Evolutionary conservation across 331 rosid genomes (phyloP).

Genomic region (Dryas integrifolia): DNA sequence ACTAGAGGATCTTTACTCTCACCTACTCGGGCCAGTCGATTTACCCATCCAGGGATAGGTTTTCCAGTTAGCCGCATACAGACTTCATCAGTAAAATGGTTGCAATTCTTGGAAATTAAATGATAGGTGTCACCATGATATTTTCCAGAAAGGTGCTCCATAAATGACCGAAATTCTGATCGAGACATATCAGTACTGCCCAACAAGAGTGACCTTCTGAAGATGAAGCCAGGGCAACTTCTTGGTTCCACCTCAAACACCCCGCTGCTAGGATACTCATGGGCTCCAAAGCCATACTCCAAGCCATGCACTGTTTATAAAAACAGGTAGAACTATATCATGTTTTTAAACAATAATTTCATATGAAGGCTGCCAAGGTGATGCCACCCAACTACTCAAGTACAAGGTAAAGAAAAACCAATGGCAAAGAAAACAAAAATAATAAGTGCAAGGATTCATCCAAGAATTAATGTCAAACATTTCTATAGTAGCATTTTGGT

Average conservation of each 20-base stretch:
- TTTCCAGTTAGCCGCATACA: conserved; percentile 78
- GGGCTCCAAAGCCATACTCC: conserved; percentile 97
- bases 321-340: conserved; percentile 30
- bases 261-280: conserved; percentile 83
- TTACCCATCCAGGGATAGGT: conserved; percentile 95
- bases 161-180: conserved; percentile 66
- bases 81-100: conserved; percentile 89
- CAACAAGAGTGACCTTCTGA: conserved; percentile 70
- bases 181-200: conserved; percentile 82
- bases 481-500: background rate
- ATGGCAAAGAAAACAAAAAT: background rate
- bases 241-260: conserved; percentile 96
- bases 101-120: conserved; percentile 91
- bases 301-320: conserved; percentile 62
- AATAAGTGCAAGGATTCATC: background rate
- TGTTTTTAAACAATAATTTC: background rate
- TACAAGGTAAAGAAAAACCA: background rate
- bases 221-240: conserved; percentile 94
- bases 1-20: conserved; percentile 31
- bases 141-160: conserved; percentile 68
- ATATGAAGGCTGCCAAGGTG: background rate
- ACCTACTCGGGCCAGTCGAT: conserved; percentile 91
- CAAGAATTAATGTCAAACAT: background rate
- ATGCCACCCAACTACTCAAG: background rate
- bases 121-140: conserved; percentile 95